Evolutionary conservation across 2,329 filamentous ascomycete species (phyloP).

Genomic region (Penicillium griseofulvum): DNA sequence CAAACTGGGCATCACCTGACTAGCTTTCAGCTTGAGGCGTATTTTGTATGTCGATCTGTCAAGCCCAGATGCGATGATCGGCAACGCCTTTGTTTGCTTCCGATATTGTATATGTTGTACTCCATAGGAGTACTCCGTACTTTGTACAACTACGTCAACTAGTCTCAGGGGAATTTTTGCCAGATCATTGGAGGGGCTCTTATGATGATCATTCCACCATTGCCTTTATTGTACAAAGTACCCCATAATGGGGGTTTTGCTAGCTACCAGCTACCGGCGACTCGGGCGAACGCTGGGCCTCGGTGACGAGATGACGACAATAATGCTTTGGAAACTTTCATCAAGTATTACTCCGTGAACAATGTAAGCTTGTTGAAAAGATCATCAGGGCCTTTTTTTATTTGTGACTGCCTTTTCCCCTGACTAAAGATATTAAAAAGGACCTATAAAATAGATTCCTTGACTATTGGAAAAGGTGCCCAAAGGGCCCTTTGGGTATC

Average conservation of each 20-base stretch:
- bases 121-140: background rate
- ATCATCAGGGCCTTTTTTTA: background rate
- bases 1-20: conserved; percentile 5
- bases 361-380: background rate
- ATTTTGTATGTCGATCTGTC: conserved; percentile 3
- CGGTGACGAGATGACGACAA: background rate
- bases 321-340: background rate
- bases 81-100: background rate
- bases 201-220: conserved; percentile 1
- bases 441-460: background rate
- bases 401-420: background rate
- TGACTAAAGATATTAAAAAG: background rate
- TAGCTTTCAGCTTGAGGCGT: background rate
- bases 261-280: background rate
- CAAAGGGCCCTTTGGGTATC: background rate
- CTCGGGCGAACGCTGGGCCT: conserved; percentile 4
- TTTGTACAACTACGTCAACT: background rate
- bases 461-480: background rate
- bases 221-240: background rate
- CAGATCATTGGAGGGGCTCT: background rate
- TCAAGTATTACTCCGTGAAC: background rate
- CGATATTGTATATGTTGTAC: background rate
- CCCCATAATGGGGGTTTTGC: background rate
- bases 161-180: background rate
- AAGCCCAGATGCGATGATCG: conserved; percentile 6